Base-by-base conservation (phyloP, 1,284 basidiomycete species). In the Apiotrichum veenhuisii region DNA sequence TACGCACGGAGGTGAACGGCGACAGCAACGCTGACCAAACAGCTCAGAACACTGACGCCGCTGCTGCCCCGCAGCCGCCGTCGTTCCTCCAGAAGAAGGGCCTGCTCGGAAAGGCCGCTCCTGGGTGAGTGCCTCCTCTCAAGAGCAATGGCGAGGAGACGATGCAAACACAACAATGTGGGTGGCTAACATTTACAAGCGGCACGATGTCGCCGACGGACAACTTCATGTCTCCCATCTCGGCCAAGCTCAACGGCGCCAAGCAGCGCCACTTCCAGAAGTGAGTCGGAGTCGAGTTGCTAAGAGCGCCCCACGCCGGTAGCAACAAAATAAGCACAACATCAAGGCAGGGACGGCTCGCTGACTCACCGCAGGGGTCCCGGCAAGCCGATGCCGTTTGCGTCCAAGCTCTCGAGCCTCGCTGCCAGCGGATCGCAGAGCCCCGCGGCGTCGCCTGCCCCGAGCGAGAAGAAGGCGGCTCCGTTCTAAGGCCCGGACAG, bases 191-290 rank as follows among this genome's bases (percentile, higher is more conserved):
- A 47, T 25, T 41, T 30, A 5, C 7, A 52, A 72, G 68, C 14
- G 83, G 82, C 52, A 91, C 84, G 67, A 80, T 89, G 65, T 94
- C 91, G 25, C 92, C 92, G 9, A 94, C 92, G 12, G 92, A 96
- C 74, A 90, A 89, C 71, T 81, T 95, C 74, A 84, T 95, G 80
- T 93, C 91, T 3, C 92, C 92, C 1, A 85, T 85, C 72, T 87
- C 89, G 14, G 87, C 92, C 78, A 95, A 94, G 77, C 82, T 96
- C 60, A 88, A 81, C 63, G 87, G 87, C 33, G 86, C 87, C 7
- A 93, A 86, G 82, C 91, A 92, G 82, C 90, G 91, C 74, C 90
- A 91, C 68, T 95, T 94, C 73, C 80, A 79, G 58, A 94, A 90
- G 92, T 94, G 64, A 50, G 88, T 80, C 20, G n/a, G n/a, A n/a